These are phyloP conservation scores for Cryphonectria naterciae DNA, from an alignment of 2,329 filamentous ascomycete genomes.

Conservation along the genomic window DNA sequence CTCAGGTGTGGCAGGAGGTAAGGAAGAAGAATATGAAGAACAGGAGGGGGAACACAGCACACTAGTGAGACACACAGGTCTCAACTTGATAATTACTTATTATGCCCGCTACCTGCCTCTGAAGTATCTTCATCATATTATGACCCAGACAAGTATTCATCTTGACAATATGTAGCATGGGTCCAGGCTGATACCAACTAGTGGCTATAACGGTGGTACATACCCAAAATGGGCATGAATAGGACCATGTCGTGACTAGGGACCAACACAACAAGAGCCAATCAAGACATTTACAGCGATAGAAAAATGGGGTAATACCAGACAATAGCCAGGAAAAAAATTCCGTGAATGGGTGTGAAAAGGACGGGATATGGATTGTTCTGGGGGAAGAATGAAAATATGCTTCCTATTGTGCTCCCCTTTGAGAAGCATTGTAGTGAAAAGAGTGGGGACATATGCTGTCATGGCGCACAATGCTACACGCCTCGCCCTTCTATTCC, in stretches of 20 bases:
- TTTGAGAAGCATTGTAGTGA: slow-evolving; percentile 23
- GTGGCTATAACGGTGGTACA: slow-evolving; percentile 6
- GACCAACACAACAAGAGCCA: slow-evolving; percentile 1
- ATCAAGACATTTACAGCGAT: not conserved
- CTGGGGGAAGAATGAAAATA: not conserved
- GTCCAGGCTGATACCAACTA: not conserved
- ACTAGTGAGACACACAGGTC: not conserved
- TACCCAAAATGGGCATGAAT: slow-evolving; percentile 14
- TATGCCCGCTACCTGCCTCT: not conserved
- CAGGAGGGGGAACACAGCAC: not conserved
- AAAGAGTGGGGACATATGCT: not conserved
- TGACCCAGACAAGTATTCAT: not conserved
- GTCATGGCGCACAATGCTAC: not conserved
- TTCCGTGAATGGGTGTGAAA: slow-evolving; percentile 22
- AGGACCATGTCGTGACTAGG: not conserved
- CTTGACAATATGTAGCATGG: slow-evolving; percentile 8
- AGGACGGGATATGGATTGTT: slow-evolving; percentile 17
- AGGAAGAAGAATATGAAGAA: not conserved
- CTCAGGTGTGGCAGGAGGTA: not conserved
- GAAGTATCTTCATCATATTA: not conserved
- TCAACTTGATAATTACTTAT: not conserved
- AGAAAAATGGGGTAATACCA: not conserved
- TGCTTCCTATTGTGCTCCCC: slow-evolving; percentile 26
- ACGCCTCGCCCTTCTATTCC: not conserved
- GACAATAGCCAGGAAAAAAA: slow-evolving; percentile 16